Percentiles rank a stretch among this genome's conserved stretches.
Conservation (phyloP, 768 basidiomycete genomes). For the Lanmaoa pseudosensibilis region DNA sequence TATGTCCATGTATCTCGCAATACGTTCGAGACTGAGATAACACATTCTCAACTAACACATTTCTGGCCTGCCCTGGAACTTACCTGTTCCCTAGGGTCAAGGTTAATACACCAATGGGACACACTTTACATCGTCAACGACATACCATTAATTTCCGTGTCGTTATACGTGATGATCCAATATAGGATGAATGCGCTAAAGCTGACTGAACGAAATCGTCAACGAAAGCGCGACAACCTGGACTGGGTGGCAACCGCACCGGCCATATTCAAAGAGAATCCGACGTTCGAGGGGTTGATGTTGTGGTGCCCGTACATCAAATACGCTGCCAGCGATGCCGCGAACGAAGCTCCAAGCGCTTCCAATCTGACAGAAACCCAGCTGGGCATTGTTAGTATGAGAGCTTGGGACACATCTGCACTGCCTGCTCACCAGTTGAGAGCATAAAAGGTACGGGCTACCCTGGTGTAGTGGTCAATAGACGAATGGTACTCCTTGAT, state of each 20-base stretch:
- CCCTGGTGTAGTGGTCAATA: constrained; percentile 36
- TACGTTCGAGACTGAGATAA: constrained; percentile 30
- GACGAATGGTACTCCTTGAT: constrained; percentile 27
- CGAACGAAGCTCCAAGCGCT: constrained; percentile 41
- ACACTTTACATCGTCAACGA: background rate
- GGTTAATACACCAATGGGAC: constrained; percentile 3
- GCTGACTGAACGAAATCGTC: background rate
- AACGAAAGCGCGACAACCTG: background rate
- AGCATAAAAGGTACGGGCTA: constrained; percentile 31
- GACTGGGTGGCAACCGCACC: background rate
- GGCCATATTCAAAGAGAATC: constrained; percentile 13
- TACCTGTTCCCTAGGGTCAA: constrained; percentile 22
- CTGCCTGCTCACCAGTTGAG: constrained; percentile 22
- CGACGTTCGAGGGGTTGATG: constrained; percentile 20
- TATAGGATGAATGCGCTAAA: constrained; percentile 13
- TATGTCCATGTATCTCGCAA: constrained; percentile 52
- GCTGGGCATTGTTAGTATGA: constrained; percentile 6
- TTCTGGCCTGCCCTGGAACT: background rate
- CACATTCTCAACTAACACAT: background rate
- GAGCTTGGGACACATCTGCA: background rate
- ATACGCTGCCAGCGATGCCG: constrained; percentile 30
- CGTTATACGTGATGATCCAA: constrained; percentile 27
- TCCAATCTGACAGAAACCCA: constrained; percentile 42
- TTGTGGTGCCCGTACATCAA: constrained; percentile 33
- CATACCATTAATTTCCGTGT: constrained; percentile 13